Evolutionary conservation across 1,284 basidiomycete genomes (phyloP).

Genomic region (Sanghuangporus sanghuang): DNA sequence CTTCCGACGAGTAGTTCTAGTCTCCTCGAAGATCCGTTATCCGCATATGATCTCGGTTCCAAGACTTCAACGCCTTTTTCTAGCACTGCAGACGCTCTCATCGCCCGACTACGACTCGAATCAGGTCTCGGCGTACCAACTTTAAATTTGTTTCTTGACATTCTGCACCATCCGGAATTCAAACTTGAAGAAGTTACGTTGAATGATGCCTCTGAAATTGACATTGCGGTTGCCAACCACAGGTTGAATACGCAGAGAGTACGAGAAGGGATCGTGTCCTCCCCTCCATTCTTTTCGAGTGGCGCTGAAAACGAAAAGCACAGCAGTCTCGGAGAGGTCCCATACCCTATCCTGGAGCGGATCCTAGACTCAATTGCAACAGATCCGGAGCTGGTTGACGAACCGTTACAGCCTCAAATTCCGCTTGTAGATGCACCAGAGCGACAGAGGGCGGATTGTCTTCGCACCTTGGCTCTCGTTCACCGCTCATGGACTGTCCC

Average conservation of each 20-base stretch:
- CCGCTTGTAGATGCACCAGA: conserved; percentile 9
- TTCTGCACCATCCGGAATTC: conserved; percentile 10
- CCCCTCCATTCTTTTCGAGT: not conserved
- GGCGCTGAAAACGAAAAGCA: not conserved
- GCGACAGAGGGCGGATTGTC: conserved; percentile 4
- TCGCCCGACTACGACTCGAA: conserved; percentile 12
- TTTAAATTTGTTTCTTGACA: conserved; percentile 16
- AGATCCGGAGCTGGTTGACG: conserved; percentile 11
- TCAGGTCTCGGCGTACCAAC: conserved; percentile 9
- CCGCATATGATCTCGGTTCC: conserved; percentile 7
- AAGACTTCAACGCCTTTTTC: conserved; percentile 8
- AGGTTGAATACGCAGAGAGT: not conserved
- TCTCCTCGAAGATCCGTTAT: not conserved
- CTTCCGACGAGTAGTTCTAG: not conserved
- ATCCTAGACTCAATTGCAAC: conserved; percentile 13
- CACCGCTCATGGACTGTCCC: conserved; percentile 16
- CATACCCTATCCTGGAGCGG: conserved; percentile 14
- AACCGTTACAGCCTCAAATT: conserved; percentile 9
- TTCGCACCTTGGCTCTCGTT: conserved; percentile 12
- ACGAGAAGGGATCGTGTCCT: not conserved
- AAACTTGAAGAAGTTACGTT: conserved; percentile 4
- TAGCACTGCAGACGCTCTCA: conserved; percentile 11
- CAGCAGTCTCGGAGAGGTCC: not conserved
- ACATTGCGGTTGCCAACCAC: conserved; percentile 5
- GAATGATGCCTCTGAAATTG: conserved; percentile 10